A percentile compares a stretch with the other conserved stretches of the same genome.
Evolutionary conservation across 768 basidiomycete genomes (phyloP).

Genomic region (Xanthoconium purpureum): DNA sequence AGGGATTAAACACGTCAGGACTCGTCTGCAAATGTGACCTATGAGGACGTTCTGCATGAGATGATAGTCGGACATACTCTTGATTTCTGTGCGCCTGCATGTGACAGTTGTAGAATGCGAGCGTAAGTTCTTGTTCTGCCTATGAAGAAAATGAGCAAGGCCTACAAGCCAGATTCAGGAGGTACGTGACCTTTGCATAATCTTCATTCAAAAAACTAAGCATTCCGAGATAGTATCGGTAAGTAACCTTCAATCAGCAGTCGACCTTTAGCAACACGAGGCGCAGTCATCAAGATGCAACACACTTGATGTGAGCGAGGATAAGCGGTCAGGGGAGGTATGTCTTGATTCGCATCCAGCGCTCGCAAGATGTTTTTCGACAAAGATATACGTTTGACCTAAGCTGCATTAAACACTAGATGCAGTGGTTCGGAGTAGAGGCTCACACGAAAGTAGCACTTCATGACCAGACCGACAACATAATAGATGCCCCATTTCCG

Average conservation of each 20-base stretch:
- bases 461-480: constrained; percentile 85
- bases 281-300: constrained; percentile 9
- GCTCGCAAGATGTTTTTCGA: constrained; percentile 91
- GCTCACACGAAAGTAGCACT: constrained; percentile 90
- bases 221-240: constrained; percentile 93
- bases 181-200: constrained; percentile 63
- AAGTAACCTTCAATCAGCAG: constrained; percentile 68
- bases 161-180: neutral
- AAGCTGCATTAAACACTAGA: neutral
- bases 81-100: constrained; percentile 67
- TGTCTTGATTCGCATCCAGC: constrained; percentile 78
- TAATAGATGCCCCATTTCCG: constrained; percentile 93
- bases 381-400: constrained; percentile 90
- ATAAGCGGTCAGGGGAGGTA: constrained; percentile 72
- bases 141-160: constrained; percentile 28
- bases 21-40: constrained; percentile 53
- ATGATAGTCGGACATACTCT: constrained; percentile 53
- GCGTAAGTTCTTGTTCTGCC: constrained; percentile 84
- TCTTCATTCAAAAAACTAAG: constrained; percentile 92
- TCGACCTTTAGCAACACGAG: constrained; percentile 9
- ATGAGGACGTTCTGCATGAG: neutral
- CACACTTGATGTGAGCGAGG: constrained; percentile 84
- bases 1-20: constrained; percentile 87
- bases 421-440: neutral
- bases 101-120: constrained; percentile 85